Conservation (phyloP, 306 rosid species). For the Herpetospermum pedunculosum region DNA sequence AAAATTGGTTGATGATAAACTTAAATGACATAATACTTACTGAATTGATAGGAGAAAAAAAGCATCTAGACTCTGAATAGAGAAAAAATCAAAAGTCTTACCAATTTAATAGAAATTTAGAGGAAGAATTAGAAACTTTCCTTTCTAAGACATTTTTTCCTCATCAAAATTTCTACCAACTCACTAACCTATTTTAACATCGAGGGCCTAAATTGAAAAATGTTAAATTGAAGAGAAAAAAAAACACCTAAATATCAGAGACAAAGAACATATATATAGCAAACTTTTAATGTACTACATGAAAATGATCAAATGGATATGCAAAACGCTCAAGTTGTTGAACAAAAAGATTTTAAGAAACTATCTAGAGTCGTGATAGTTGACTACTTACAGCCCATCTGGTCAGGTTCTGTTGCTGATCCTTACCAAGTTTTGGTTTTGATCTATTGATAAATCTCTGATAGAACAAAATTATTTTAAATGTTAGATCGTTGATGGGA, state of each 20-base stretch:
- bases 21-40: too few species aligned
- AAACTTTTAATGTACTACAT: neutral
- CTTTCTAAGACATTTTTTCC: neutral
- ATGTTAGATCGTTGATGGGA: neutral
- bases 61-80: neutral
- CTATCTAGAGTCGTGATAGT: neutral
- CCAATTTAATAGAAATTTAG: too few species aligned
- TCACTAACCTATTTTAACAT: too few species aligned
- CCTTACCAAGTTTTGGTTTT: conserved; percentile 76
- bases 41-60: too few species aligned
- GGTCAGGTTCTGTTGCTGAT: conserved; percentile 90
- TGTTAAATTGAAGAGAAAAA: too few species aligned
- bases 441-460: conserved; percentile 87
- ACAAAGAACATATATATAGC: neutral
- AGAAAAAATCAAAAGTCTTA: too few species aligned
- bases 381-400: conserved; percentile 88
- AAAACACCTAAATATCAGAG: neutral
- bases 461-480: neutral
- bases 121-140: too few species aligned
- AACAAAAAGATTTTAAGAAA: neutral
- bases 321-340: neutral
- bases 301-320: neutral
- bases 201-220: too few species aligned
- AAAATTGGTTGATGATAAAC: too few species aligned
- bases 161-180: too few species aligned